Percentiles rank a stretch among this genome's conserved stretches.
Evolutionary conservation across 2,329 filamentous ascomycete species (phyloP).

Genomic region (Aureobasidium lini): DNA sequence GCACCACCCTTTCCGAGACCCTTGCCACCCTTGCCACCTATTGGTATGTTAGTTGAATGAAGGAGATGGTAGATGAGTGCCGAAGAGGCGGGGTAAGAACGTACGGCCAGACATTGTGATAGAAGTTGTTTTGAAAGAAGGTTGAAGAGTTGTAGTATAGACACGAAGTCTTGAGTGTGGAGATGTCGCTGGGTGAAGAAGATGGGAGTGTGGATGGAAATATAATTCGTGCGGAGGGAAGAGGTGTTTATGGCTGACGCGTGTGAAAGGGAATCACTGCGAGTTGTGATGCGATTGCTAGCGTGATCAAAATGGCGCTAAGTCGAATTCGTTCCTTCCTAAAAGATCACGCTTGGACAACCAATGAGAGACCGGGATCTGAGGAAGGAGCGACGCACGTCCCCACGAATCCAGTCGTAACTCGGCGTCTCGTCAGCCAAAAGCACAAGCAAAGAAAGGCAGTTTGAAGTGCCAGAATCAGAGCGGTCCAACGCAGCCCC

Average conservation of each 20-base stretch:
- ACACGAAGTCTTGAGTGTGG: constrained; percentile 16
- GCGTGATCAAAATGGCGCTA: too few species aligned
- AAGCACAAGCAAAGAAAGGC: not conserved
- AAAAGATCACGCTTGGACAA: too few species aligned
- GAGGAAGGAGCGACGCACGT: not conserved
- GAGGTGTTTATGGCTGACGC: constrained; percentile 17
- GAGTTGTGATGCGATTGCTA: not conserved
- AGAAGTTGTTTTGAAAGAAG: constrained; percentile 21
- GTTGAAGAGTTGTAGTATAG: constrained; percentile 21
- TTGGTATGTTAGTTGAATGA: constrained; percentile 39
- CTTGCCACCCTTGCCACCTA: constrained; percentile 93
- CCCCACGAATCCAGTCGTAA: not conserved
- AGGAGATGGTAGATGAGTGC: constrained; percentile 6
- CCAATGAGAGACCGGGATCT: not conserved
- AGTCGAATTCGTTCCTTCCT: too few species aligned
- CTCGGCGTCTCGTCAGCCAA: not conserved
- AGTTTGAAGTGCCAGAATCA: constrained; percentile 14
- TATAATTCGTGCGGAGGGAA: constrained; percentile 19
- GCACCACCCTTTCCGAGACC: constrained; percentile 96
- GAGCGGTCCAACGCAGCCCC: not conserved
- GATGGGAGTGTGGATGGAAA: constrained; percentile 21
- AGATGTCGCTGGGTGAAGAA: not conserved
- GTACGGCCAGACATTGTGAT: constrained; percentile 47
- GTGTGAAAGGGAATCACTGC: not conserved
- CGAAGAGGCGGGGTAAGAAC: constrained; percentile 22